Evolutionary conservation across 352 stramenopile species (phyloP), one percentile per base, ranked within the genome.

Genomic region (Globisporangium nagaii): DNA sequence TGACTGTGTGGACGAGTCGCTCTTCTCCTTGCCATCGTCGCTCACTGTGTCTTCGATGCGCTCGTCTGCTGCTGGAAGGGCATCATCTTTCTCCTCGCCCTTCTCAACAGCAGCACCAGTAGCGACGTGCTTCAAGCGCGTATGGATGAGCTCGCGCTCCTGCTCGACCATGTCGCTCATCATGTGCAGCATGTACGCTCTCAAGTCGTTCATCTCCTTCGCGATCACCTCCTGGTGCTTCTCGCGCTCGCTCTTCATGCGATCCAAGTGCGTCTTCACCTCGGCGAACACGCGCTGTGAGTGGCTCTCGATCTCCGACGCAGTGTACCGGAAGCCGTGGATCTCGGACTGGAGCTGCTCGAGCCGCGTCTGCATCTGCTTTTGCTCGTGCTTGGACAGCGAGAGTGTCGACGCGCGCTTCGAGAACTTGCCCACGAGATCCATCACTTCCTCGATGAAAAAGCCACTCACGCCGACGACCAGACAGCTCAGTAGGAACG

Each of bases 121-220:
- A 35, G 73, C 67, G 6, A 53, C 19, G 15, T 39, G 53, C 55
- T 75, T 58, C 17, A 86, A 32, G 0, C 67, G 65, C 27, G 63
- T 44, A 20, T 75, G 74, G 43, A 87, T 77, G 20, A 68, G 68
- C 35, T 72, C 50, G 8, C 70, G 75, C 52, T 89, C 75, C 34
- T 83, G 68, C 47, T 73, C 65, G 8, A 86, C 68, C 53, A 87
- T 58, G 39, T 87, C 75, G 30, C 71, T 66, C 22, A 76, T 86
- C 36, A 75, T 62, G 13, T 58, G 50, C 15, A 82, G 52, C 41
- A 87, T 70, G n/a, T 81, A 71, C 3, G 53, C 50, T 22, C 77
- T 71, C 34, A 90, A 47, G 31, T 75, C 60, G 63, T 77, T 67
- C 77, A 90, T 90, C 56, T 90, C 77, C n/a, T 56, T 68, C 10